These are phyloP conservation scores for Mollisia scopiformis DNA, from an alignment of 2,329 filamentous ascomycete species.

Conservation along the genomic window DNA sequence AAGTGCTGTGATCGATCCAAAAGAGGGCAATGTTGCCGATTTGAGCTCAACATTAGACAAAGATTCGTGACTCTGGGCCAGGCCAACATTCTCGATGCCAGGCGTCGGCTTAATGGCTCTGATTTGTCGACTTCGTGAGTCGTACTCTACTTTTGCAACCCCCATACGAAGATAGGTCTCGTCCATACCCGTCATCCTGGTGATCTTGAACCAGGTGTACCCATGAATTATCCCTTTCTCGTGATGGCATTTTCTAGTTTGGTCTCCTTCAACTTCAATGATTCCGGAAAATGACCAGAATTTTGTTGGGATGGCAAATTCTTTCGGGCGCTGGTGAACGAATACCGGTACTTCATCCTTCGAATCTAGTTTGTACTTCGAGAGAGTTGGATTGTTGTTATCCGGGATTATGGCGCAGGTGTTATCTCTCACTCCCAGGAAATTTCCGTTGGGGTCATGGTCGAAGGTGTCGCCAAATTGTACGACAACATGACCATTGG, in stretches of 20 bases:
- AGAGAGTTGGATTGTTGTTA: slow-evolving; percentile 11
- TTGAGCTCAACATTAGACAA: not conserved
- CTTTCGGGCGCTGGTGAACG: not conserved
- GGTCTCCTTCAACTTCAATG: not conserved
- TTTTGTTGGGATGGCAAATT: not conserved
- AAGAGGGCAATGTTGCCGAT: slow-evolving; percentile 16
- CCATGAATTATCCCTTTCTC: not conserved
- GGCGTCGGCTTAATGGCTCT: not conserved
- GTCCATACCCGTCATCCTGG: not conserved
- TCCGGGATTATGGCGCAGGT: slow-evolving; percentile 10
- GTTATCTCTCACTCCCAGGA: slow-evolving; percentile 15
- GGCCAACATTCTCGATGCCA: too few species aligned
- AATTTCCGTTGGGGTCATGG: slow-evolving; percentile 15
- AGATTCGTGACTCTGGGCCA: too few species aligned
- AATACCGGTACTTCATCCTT: not conserved
- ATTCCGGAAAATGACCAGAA: slow-evolving; percentile 23
- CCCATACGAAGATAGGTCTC: slow-evolving; percentile 6
- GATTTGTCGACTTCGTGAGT: not conserved
- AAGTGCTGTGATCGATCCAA: slow-evolving; percentile 20
- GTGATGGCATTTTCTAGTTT: not conserved
- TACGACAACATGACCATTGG: slow-evolving; percentile 16
- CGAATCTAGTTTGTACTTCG: slow-evolving; percentile 6
- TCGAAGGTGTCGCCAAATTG: slow-evolving; percentile 30
- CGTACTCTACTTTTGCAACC: slow-evolving; percentile 7
- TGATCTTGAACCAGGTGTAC: slow-evolving; percentile 18